Base-by-base conservation (phyloP, 148 eudicot species). In the Chenopodium berlandieri region DNA sequence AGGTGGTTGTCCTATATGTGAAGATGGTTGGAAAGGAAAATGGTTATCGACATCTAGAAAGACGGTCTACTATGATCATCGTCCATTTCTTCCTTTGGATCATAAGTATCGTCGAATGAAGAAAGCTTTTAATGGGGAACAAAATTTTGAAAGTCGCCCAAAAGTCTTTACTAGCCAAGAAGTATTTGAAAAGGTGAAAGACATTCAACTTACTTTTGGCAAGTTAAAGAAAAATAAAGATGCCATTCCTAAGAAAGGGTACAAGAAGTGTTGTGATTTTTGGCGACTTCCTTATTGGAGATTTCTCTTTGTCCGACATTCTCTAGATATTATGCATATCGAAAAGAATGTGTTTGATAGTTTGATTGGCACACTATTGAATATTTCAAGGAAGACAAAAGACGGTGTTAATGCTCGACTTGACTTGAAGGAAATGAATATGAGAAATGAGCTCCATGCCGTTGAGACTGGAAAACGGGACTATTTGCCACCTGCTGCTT, bases 391-490 rank as follows among this genome's bases (percentile, higher is more conserved):
- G 23, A 75, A 64, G 37, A 75, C 63, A 46, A 81, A 82, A 46
- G 77, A 82, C 56, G 77, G 77, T 16, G 25, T 78, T 30, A 79
- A 79, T 46, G 81, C 79, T 48, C 52, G 82, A n/a, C 20, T 47
- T 11, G 86, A 84, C 71, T 14, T 84, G 60, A 50, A 27, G 27
- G 75, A 67, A 16, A 68, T 68, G 83, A 79, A 78, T 23, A 64
- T 84, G 0, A 77, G 77, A 13, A 34, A 46, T 9, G 80, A 84
- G 47, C 32, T 75, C 7, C 77, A 75, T 50, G 77, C 27, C 23
- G 64, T 71, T 71, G 46, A 63, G 2, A 69, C 80, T 52, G 63
- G 23, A 50, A 75, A 75, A 52, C 23, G 64, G 20, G 50, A 30
- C 40, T 75, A 75, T 54, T 8, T 75, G 2, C 78, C 78, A 10